Evolutionary conservation across 116 monocot species (phyloP).

Genomic region (Trichopus zeylanicus): DNA sequence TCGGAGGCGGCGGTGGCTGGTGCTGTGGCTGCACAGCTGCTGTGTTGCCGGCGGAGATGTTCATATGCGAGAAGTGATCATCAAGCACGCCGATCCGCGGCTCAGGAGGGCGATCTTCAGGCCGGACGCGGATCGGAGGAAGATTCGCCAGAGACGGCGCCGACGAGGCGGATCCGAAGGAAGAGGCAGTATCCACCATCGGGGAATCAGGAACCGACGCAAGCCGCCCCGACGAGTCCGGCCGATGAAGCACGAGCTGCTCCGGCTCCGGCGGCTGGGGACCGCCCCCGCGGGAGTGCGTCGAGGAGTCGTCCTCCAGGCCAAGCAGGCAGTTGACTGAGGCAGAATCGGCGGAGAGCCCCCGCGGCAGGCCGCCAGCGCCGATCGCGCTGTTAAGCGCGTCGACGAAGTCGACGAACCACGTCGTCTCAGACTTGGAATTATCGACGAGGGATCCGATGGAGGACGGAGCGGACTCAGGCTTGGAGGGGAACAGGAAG

Average conservation of each 20-base stretch:
- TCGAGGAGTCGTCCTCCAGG: conserved; percentile 51
- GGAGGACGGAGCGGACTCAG: conserved; percentile 48
- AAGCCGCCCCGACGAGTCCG: conserved; percentile 36
- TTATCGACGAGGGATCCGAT: conserved; percentile 60
- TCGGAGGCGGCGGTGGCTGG: conserved; percentile 3
- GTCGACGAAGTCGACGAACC: too few relatives aligned
- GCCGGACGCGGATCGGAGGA: conserved; percentile 66
- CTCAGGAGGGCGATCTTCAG: conserved; percentile 47
- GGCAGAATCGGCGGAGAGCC: conserved; percentile 49
- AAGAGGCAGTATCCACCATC: conserved; percentile 70
- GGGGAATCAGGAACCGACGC: conserved; percentile 56
- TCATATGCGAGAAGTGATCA: conserved; percentile 67
- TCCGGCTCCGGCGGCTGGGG: conserved; percentile 6
- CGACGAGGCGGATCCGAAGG: conserved; percentile 65
- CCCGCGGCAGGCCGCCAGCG: conserved; percentile 28
- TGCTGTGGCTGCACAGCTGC: background rate
- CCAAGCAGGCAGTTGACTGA: conserved; percentile 76
- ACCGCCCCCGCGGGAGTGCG: conserved; percentile 11
- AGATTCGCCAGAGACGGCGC: conserved; percentile 70
- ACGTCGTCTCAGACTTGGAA: conserved; percentile 87
- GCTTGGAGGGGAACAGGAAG: conserved; percentile 66
- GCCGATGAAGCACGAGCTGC: conserved; percentile 15
- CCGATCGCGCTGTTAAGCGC: conserved; percentile 72
- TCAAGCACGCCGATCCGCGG: conserved; percentile 29
- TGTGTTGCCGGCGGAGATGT: conserved; percentile 6